phyloP scores from a whole-genome alignment of 495 filamentous ascomycete genomes.

The Xylaria intraflava region DNA sequence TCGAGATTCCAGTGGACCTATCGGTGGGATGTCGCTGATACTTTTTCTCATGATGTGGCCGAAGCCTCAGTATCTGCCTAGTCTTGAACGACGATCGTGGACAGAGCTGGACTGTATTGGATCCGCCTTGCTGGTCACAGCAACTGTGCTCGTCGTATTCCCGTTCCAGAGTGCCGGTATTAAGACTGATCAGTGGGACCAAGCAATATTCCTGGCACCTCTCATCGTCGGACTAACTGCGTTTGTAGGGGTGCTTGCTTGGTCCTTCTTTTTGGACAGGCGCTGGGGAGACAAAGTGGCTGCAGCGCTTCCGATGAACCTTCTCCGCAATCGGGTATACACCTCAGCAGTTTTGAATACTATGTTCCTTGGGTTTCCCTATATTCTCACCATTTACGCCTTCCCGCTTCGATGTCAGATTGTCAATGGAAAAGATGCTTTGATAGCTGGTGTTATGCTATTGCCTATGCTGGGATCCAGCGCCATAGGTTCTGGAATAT shows the following conservation, averaged over 20 bases:
- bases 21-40: constrained; percentile 43
- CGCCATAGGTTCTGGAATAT: constrained; percentile 42
- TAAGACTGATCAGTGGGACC: constrained; percentile 31
- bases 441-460: constrained; percentile 51
- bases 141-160: constrained; percentile 52
- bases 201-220: constrained; percentile 38
- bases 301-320: constrained; percentile 36
- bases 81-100: constrained; percentile 31
- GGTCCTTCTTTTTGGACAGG: constrained; percentile 31
- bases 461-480: constrained; percentile 47
- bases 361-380: constrained; percentile 49
- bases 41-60: constrained; percentile 46
- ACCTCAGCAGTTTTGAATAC: constrained; percentile 37
- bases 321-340: constrained; percentile 36
- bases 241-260: constrained; percentile 38
- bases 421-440: constrained; percentile 43
- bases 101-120: constrained; percentile 50
- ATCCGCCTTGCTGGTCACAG: constrained; percentile 46
- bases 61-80: constrained; percentile 26
- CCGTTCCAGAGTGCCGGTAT: constrained; percentile 51
- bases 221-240: constrained; percentile 35
- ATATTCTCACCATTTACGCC: constrained; percentile 48
- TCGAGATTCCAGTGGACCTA: constrained; percentile 29
- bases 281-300: constrained; percentile 26
- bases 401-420: constrained; percentile 55